Evolutionary conservation across 2,329 filamentous ascomycete species (phyloP), one percentile per base, ranked within the genome.

Genomic region (Penicillium palitans): DNA sequence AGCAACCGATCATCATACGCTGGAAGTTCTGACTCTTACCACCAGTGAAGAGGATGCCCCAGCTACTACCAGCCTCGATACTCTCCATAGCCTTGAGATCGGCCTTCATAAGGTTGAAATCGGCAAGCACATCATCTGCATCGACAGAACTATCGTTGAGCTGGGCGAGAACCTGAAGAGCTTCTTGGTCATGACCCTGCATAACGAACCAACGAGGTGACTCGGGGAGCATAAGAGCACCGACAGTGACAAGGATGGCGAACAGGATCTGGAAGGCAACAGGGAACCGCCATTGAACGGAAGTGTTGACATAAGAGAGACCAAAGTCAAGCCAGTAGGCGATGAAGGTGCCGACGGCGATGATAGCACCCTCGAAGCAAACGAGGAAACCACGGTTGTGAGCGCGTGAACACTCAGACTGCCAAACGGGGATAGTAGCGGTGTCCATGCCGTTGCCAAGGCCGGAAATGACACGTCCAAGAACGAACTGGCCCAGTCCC

Each of bases 201-300:
- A 80, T 71, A 12, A 85, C 76, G 21, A 85, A 73, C 79, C 81
- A 84, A 40, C 81, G 74, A 8, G 83, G 83, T 0, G 80, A 83
- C 57, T 85, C 83, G 9, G 82, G 82, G 1, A 84, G 71, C 17
- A 66, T 35, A 0, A 68, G 5, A 29, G 61, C 66, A 41, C 70
- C 70, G 9, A 27, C 2, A 17, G 50, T 56, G n/a, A 70, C 66
- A 4, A 67, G 21, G 2, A 70, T 12, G 6, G 64, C 80, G 37
- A 81, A 75, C 52, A 80, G 41, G n/a, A 80, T 69, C 61, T 82
- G 79, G 60, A 82, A 75, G 2, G 77, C 79, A 3, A 82, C 65
- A 31, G 80, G 73, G 61, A 81, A 77, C 31, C 80, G 68, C 79
- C 79, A 80, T 51, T 76, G 64, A 21, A 68, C 68, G 1, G 65